Evolutionary conservation across 73 alveolate species (phyloP).

Genomic region (Tetrahymena malaccensis): DNA sequence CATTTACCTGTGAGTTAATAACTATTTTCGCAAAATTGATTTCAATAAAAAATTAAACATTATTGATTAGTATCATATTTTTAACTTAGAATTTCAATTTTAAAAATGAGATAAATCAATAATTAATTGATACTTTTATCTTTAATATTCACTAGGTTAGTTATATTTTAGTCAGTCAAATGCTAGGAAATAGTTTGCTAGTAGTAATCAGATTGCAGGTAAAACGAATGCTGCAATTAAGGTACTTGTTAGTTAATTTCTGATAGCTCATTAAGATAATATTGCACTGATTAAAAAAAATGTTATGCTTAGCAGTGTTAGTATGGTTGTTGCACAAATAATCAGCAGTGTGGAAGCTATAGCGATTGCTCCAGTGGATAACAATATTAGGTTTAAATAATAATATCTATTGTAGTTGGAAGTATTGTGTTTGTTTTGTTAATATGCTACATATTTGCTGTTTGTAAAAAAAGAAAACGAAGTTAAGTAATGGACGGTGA

Average conservation of each 20-base stretch:
- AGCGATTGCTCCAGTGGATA: not conserved
- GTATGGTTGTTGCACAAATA: not conserved
- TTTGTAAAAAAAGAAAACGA: not conserved
- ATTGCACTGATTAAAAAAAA: not conserved
- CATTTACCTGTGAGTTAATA: not conserved
- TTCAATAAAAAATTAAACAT: not conserved
- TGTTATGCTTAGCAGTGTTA: not conserved
- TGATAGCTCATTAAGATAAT: not conserved
- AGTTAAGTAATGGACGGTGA: not conserved
- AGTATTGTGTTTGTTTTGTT: not conserved
- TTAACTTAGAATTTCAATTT: not conserved
- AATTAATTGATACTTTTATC: not conserved
- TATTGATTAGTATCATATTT: too few species aligned
- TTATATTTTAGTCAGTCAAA: not conserved
- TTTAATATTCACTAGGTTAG: not conserved
- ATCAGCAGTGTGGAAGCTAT: not conserved
- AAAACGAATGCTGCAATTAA: not conserved
- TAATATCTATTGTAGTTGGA: not conserved
- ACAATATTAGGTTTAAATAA: not conserved
- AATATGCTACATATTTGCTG: not conserved
- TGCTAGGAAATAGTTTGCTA: not conserved
- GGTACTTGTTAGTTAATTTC: not conserved
- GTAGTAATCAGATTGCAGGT: not conserved
- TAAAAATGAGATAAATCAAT: not conserved
- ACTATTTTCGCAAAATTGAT: too few species aligned